A percentile compares a stretch with the other conserved stretches of the same genome.
Evolutionary conservation across 1,284 basidiomycete species (phyloP).

Genomic region (Fomitopsis betulina): DNA sequence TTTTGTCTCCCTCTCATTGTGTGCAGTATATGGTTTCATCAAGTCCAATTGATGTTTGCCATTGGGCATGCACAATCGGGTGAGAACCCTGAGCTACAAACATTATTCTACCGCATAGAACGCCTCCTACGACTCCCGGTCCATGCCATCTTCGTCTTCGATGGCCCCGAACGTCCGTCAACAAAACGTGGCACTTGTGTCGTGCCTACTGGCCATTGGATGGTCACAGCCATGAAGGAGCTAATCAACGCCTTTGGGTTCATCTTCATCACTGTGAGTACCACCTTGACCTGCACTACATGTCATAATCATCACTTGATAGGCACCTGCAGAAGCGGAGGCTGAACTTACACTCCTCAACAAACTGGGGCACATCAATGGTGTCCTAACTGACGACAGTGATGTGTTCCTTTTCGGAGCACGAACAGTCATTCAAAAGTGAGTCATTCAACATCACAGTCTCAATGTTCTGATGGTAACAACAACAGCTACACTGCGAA

Average conservation of each 20-base stretch:
- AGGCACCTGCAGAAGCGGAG: conserved; percentile 59
- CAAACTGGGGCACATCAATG: conserved; percentile 41
- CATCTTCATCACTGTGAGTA: no score
- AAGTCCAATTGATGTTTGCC: not conserved
- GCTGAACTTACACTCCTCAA: conserved; percentile 54
- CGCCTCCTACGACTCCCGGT: conserved; percentile 42
- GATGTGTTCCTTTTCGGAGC: conserved; percentile 31
- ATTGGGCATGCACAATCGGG: not conserved
- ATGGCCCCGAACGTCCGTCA: conserved; percentile 43
- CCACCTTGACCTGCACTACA: no score
- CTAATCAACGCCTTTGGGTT: conserved; percentile 43
- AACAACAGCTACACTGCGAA: not conserved
- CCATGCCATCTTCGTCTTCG: conserved; percentile 51
- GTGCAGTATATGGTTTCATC: not conserved
- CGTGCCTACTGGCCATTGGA: conserved; percentile 22
- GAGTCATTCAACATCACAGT: not conserved
- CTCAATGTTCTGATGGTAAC: no score
- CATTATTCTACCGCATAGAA: conserved; percentile 16
- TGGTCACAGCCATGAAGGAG: conserved; percentile 31
- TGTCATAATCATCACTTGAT: no score
- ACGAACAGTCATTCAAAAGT: conserved; percentile 15
- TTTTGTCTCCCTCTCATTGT: not conserved
- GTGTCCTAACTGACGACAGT: conserved; percentile 51
- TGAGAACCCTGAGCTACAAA: conserved; percentile 10
- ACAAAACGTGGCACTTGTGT: conserved; percentile 39